Conservation (phyloP, 2,329 filamentous ascomycete species). For the Chrysoporthe puriensis region DNA sequence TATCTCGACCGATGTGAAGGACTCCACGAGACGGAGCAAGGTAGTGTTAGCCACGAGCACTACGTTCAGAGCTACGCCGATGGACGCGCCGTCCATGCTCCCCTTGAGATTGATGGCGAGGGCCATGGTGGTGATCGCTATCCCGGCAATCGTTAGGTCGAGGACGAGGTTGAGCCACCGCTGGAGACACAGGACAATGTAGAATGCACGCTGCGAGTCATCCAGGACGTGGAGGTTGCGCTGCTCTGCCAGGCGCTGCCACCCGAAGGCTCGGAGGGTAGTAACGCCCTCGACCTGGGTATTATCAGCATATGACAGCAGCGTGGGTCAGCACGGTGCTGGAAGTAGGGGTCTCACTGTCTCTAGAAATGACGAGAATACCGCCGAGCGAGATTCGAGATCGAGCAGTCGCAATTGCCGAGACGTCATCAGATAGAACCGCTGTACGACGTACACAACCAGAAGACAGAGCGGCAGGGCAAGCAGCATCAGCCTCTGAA, state of each 20-base stretch:
- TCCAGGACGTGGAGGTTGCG: constrained; percentile 41
- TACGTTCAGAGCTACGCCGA: constrained; percentile 43
- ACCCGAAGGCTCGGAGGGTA: constrained; percentile 54
- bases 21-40: constrained; percentile 38
- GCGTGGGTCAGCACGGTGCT: neutral
- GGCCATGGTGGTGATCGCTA: constrained; percentile 44
- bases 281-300: constrained; percentile 21
- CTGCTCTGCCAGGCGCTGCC: constrained; percentile 37
- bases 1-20: constrained; percentile 41
- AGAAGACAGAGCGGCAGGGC: constrained; percentile 49
- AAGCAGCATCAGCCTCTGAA: constrained; percentile 49
- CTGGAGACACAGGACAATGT: constrained; percentile 54
- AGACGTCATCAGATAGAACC: constrained; percentile 57
- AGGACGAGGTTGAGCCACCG: constrained; percentile 57
- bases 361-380: constrained; percentile 48
- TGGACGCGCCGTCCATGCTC: constrained; percentile 34
- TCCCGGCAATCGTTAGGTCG: constrained; percentile 51
- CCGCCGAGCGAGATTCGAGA: constrained; percentile 54
- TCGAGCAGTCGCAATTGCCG: constrained; percentile 60
- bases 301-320: neutral
- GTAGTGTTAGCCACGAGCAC: constrained; percentile 42
- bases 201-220: constrained; percentile 52
- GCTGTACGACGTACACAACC: constrained; percentile 51
- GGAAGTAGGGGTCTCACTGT: constrained; percentile 36
- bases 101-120: constrained; percentile 34